A percentile compares a stretch with the other conserved stretches of the same genome.
These are phyloP conservation scores for Mycena pura DNA, from an alignment of 768 basidiomycete species.

Conservation along the genomic window DNA sequence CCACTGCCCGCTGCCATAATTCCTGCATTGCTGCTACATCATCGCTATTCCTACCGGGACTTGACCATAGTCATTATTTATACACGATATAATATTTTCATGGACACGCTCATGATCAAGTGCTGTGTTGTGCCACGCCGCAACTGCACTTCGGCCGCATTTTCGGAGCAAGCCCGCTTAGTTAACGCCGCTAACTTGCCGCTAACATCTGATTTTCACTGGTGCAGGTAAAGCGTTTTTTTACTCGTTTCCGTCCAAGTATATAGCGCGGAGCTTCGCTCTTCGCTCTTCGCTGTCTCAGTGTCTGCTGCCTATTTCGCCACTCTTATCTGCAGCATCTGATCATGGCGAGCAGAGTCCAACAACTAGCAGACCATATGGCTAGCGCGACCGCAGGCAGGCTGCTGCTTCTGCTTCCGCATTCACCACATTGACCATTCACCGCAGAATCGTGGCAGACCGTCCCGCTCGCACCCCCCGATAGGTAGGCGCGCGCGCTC, in stretches of 20 bases:
- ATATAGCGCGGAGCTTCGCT: neutral
- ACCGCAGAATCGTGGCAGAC: constrained; percentile 71
- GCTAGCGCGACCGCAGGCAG: constrained; percentile 21
- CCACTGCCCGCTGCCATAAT: constrained; percentile 6
- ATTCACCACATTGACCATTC: neutral
- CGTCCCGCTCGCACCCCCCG: constrained; percentile 85
- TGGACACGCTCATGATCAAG: too few species aligned
- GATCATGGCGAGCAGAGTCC: constrained; percentile 63
- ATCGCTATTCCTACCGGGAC: constrained; percentile 18
- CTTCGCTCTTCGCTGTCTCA: neutral
- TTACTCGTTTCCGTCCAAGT: too few species aligned
- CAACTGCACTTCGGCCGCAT: too few species aligned
- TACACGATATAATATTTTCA: constrained; percentile 22
- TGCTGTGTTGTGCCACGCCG: too few species aligned
- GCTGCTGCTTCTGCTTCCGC: constrained; percentile 11
- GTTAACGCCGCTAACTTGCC: too few species aligned
- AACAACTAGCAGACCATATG: constrained; percentile 66
- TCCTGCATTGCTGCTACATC: constrained; percentile 4
- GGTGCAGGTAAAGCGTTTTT: too few species aligned
- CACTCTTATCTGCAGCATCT: constrained; percentile 2
- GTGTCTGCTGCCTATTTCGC: too few species aligned
- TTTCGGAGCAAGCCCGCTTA: too few species aligned
- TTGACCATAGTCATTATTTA: constrained; percentile 16
- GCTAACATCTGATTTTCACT: neutral
- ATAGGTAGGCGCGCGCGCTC: constrained; percentile 58